Base-by-base conservation (phyloP, 2,329 filamentous ascomycete genomes). In the Triangularia setosa region DNA sequence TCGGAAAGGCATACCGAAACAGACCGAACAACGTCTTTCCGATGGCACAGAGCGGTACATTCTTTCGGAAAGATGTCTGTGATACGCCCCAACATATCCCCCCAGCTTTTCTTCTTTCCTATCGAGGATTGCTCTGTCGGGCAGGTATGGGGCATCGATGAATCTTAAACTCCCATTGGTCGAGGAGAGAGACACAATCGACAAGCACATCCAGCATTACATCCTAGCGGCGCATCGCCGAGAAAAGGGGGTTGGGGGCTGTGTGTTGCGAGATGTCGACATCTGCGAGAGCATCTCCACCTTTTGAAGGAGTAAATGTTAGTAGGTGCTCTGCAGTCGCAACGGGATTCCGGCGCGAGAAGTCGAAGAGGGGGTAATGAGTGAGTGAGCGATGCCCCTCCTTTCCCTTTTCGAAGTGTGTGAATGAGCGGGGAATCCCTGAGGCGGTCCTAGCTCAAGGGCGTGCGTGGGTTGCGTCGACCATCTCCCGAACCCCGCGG, bases 141-240 rank as follows among this genome's bases (percentile, higher is more conserved):
- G 65, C 62, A 65, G 65, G 53, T 61, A 56, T 63, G 66, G 67
- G 66, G 62, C 64, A 55, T 55, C 52, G 23, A 23, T n/a, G 23
- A 55, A 55, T 4, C 16, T 55, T 23, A 25, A n/a, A 2, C 23
- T 18, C 40, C 21, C 40, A 48, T 48, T 48, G 40, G 40, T 7
- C 40, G 18, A 44, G 16, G 14, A n/a, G 30, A n/a, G 30, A 28
- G 33, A 48, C 21, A 58, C 21, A 58, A 21, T 59, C 21, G 9
- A 25, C 21, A 16, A 59, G 57, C 57, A 40, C 35, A 23, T 21
- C 30, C 57, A 27, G 12, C 30, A 33, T 33, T 9, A 48, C 40
- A 48, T 21, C 40, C n/a, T 11, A 21, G 11, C 9, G 48, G n/a
- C 23, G 6, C 28, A 44, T 24, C 40, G 57, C 57, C 57, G 57